phyloP scores from a whole-genome alignment of 2,329 filamentous ascomycete genomes.

The Catunica adiposa region DNA sequence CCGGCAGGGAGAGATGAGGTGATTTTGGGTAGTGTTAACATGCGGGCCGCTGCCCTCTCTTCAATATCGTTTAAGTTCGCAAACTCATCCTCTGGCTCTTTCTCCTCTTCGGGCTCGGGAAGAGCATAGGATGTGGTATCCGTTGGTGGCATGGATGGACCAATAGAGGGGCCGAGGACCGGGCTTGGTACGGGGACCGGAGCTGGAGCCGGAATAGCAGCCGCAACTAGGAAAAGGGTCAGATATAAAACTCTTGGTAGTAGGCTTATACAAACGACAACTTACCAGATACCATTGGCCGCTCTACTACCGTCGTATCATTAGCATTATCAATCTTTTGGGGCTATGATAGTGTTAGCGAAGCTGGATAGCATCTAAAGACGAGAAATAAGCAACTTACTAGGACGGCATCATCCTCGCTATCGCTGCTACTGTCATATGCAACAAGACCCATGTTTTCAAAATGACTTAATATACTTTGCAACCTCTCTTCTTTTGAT shows the following conservation, averaged over 20 bases:
- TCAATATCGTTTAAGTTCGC: conserved; percentile 48
- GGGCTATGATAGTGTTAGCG: too few relatives aligned
- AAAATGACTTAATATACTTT: not conserved
- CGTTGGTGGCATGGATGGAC: conserved; percentile 11
- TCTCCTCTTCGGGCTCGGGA: conserved; percentile 16
- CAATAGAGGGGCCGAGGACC: conserved; percentile 9
- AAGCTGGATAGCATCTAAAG: too few relatives aligned
- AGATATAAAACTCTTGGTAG: too few relatives aligned
- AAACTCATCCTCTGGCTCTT: conserved; percentile 17
- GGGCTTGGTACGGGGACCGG: not conserved
- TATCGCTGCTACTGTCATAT: conserved; percentile 37
- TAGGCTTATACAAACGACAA: too few relatives aligned
- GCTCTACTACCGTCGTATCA: too few relatives aligned
- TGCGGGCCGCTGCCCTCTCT: conserved; percentile 46
- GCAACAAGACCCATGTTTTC: conserved; percentile 30
- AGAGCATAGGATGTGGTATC: conserved; percentile 8
- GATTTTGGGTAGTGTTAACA: conserved; percentile 55
- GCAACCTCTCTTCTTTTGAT: not conserved
- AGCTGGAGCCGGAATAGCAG: not conserved
- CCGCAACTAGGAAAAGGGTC: too few relatives aligned
- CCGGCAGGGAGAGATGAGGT: conserved; percentile 58
- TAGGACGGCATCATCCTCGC: conserved; percentile 21
- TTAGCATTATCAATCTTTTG: too few relatives aligned
- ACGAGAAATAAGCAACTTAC: too few relatives aligned
- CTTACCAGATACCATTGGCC: too few relatives aligned